Evolutionary conservation across 2,329 filamentous ascomycete genomes (phyloP).

Genomic region (Sclerotinia nivalis): DNA sequence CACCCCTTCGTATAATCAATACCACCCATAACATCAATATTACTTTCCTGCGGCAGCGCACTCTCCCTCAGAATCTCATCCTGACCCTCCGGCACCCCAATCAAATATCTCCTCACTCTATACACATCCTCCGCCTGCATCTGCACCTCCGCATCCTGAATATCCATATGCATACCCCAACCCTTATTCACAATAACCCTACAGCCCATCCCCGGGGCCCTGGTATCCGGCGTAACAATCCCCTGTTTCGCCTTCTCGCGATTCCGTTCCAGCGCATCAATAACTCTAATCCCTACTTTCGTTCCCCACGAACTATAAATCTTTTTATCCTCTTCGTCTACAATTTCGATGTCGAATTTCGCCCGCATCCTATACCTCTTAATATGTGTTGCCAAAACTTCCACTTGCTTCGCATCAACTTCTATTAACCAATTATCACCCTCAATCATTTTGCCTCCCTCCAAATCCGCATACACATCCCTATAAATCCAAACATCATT

Average conservation of each 20-base stretch:
- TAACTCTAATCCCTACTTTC: conserved; percentile 9
- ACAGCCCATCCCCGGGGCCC: conserved; percentile 58
- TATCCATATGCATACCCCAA: conserved; percentile 37
- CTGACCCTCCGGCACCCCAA: conserved; percentile 84
- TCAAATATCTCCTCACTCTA: conserved; percentile 64
- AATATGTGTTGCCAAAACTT: conserved; percentile 67
- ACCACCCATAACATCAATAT: conserved; percentile 81
- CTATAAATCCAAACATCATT: conserved; percentile 92
- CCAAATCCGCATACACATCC: conserved; percentile 13
- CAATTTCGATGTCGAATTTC: conserved; percentile 68
- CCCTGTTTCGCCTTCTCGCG: conserved; percentile 14
- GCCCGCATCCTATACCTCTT: conserved; percentile 83
- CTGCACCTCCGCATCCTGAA: conserved; percentile 43
- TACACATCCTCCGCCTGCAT: conserved; percentile 8
- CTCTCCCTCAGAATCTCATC: conserved; percentile 69
- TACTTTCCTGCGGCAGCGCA: conserved; percentile 82
- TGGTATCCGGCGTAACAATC: conserved; percentile 47
- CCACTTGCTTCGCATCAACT: conserved; percentile 69
- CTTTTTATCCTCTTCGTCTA: conserved; percentile 63
- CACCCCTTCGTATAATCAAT: conserved; percentile 96
- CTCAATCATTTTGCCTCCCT: background rate
- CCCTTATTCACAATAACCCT: conserved; percentile 48
- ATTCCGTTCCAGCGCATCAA: conserved; percentile 25
- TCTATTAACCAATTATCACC: conserved; percentile 55
- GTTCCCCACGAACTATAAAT: conserved; percentile 72